Evolutionary conservation across 179 eudicot species (phyloP), one percentile per base, ranked within the genome.

Genomic region (Vitellaria paradoxa): DNA sequence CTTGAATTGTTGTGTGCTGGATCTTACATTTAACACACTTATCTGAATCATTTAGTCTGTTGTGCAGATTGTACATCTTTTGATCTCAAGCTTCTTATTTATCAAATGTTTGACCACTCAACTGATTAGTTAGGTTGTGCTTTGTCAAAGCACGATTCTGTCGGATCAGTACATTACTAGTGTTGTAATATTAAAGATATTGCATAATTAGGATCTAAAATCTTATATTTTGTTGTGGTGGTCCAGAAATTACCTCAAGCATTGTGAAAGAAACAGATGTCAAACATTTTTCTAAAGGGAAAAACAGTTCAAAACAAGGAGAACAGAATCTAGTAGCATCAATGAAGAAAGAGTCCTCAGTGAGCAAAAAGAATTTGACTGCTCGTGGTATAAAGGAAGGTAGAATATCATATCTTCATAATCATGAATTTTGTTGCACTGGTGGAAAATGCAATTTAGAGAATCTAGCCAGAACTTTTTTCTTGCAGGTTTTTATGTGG

Each of bases 381-480:
- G 4, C 70, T 46, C 75, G 70, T 46, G 77, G 61, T 30, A 69
- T 72, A 60, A 68, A 64, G 61, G 77, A 76, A 83, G 76, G 81
- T 83, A 79, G 72, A 78, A 37, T 57, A 24, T 37, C 10, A 50
- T 30, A 30, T 71, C 11, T 57, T 23, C 13, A 0, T 60, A 18
- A 49, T 68, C 56, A 50, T 53, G 21, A 69, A 17, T 50, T 26
- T 14, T 52, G 42, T 24, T 52, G 7, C 40, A 12, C 17, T 47
- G 20, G 50, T 42, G 37, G 73, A 24, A 30, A 49, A 49, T 21
- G 26, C 65, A 20, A 21, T 70, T 2, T 21, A 49, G 42, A 70
- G 40, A 50, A 70, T 24, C 60, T 70, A 50, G n/a, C 60, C 60
- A 14, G 42, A 7, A 3, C 30, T 13, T 6, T 20, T 70, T 53